Percentiles rank a stretch among this genome's conserved stretches.
Conservation (phyloP, 1,284 basidiomycete species). For the Rhodofomes roseus region DNA sequence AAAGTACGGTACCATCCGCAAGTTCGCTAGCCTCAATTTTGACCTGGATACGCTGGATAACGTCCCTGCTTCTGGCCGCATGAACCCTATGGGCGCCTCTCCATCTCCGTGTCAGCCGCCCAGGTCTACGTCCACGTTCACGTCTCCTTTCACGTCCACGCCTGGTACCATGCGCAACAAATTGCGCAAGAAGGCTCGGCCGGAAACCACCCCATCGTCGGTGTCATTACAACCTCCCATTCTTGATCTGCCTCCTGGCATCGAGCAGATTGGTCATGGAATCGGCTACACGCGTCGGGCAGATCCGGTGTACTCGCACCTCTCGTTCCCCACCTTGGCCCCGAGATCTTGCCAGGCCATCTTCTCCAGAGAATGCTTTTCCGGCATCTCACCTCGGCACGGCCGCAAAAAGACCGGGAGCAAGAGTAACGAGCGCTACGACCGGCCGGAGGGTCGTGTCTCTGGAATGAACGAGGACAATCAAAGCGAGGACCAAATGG, state of each 20-base stretch:
- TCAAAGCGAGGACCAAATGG: conserved; percentile 25
- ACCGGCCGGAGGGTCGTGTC: not conserved
- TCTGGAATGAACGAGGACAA: conserved; percentile 4
- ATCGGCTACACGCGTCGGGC: conserved; percentile 45
- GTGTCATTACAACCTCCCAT: conserved; percentile 5
- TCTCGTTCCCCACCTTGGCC: conserved; percentile 19
- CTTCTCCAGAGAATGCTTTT: conserved; percentile 15
- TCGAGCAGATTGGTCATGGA: conserved; percentile 50
- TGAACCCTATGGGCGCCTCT: conserved; percentile 1
- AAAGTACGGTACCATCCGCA: conserved; percentile 20
- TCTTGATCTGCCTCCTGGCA: conserved; percentile 38
- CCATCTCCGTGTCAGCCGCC: conserved; percentile 7
- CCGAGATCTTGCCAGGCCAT: conserved; percentile 22
- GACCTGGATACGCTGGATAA: conserved; percentile 29
- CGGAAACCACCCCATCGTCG: conserved; percentile 22
- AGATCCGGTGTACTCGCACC: conserved; percentile 12
- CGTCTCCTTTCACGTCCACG: conserved; percentile 30
- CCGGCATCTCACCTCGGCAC: conserved; percentile 9
- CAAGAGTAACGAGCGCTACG: not conserved
- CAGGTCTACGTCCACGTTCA: conserved; percentile 17
- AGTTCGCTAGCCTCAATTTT: conserved; percentile 31
- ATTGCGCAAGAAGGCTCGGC: conserved; percentile 34
- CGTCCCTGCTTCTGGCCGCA: conserved; percentile 5
- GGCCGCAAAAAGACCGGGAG: conserved; percentile 8
- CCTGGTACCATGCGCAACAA: conserved; percentile 32